These are phyloP conservation scores for Withania somnifera DNA, from an alignment of 305 asterid species.

Conservation along the genomic window DNA sequence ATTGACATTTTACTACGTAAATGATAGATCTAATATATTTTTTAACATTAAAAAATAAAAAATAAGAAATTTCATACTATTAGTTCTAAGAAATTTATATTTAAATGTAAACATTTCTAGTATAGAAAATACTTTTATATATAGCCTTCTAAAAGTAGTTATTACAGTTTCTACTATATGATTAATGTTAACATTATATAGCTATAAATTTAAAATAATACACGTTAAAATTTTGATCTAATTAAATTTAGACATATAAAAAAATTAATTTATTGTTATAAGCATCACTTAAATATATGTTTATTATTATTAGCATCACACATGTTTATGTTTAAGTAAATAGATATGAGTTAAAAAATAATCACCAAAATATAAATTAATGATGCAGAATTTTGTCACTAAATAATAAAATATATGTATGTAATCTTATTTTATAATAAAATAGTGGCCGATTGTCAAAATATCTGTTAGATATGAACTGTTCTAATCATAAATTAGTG, in stretches of 20 bases:
- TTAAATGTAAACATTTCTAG: not conserved
- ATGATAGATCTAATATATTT: not conserved
- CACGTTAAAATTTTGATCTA: no score
- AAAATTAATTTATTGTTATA: not conserved
- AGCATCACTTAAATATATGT: not conserved
- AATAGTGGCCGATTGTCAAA: not conserved
- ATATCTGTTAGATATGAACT: not conserved
- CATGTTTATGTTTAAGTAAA: no score
- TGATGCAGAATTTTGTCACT: no score
- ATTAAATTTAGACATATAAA: not conserved
- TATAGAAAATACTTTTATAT: no score
- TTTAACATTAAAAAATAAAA: not conserved
- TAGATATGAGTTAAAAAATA: no score
- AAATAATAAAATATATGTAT: no score
- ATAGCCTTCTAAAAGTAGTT: not conserved
- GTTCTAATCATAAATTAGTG: not conserved
- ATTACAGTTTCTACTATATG: not conserved
- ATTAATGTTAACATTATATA: not conserved
- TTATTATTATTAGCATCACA: no score
- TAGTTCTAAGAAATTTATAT: not conserved
- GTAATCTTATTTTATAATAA: no score
- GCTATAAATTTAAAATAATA: no score
- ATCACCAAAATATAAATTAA: no score
- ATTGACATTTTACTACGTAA: not conserved
- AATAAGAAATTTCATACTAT: not conserved